These are phyloP conservation scores for Rubus idaeus DNA, from an alignment of 306 rosid species.

Conservation along the genomic window DNA sequence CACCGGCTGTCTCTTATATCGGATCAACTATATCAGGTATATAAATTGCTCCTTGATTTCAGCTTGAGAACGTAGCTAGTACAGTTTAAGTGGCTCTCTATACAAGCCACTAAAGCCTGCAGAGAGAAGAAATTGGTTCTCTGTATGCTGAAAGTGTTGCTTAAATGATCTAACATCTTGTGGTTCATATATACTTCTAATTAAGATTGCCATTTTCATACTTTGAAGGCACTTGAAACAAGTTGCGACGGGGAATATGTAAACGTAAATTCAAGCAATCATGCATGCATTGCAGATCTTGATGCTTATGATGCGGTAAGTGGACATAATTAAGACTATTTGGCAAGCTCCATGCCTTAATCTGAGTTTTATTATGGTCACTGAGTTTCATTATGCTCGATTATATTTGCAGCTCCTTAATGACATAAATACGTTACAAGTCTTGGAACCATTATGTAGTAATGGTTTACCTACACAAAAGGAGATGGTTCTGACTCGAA, in stretches of 20 bases:
- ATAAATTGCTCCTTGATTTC: neutral
- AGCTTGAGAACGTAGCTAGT: too few relatives aligned
- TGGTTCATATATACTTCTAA: neutral
- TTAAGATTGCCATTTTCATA: neutral
- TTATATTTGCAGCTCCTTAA: slow-evolving; percentile 18
- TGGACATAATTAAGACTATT: neutral
- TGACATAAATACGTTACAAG: slow-evolving; percentile 18
- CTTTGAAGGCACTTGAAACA: slow-evolving; percentile 13
- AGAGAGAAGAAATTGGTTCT: too few relatives aligned
- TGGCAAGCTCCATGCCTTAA: neutral
- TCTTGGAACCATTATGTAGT: slow-evolving; percentile 24
- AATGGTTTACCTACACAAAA: slow-evolving; percentile 18
- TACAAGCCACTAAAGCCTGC: too few relatives aligned
- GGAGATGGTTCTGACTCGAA: neutral
- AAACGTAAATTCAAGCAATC: slow-evolving; percentile 19
- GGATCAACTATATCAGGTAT: slow-evolving; percentile 17
- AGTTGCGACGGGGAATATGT: slow-evolving; percentile 22
- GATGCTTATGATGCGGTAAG: slow-evolving; percentile 15
- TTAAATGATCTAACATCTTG: neutral
- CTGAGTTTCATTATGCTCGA: neutral
- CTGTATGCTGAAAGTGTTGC: neutral
- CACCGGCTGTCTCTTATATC: slow-evolving; percentile 25
- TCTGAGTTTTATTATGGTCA: neutral
- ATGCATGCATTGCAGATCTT: slow-evolving; percentile 12
- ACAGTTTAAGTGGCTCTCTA: too few relatives aligned